phyloP scores from a whole-genome alignment of 2,329 filamentous ascomycete species.

The Pseudogymnoascus sp. region DNA sequence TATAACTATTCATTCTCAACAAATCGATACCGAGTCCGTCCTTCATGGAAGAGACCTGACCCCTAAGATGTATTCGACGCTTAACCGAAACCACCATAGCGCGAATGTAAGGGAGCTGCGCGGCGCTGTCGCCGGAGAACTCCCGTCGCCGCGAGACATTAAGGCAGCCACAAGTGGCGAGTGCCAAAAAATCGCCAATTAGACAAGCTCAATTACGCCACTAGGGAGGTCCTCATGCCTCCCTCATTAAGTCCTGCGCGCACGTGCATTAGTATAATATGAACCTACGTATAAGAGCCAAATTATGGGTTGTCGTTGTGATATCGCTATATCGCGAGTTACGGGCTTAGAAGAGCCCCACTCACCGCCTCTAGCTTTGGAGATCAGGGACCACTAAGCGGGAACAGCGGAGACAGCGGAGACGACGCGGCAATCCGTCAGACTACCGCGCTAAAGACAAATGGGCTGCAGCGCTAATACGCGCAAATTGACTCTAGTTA shows the following conservation, averaged over 20 bases:
- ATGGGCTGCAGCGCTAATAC: not conserved
- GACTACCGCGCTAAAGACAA: not conserved
- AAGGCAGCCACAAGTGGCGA: too few species aligned
- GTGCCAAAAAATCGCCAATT: too few species aligned
- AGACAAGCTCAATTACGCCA: too few species aligned
- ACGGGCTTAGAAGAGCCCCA: not conserved
- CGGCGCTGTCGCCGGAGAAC: too few species aligned
- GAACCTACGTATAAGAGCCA: not conserved
- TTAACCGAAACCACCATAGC: too few species aligned
- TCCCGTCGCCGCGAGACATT: too few species aligned
- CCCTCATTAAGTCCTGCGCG: too few species aligned
- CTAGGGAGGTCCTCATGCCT: too few species aligned
- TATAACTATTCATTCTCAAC: not conserved
- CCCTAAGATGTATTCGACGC: too few species aligned
- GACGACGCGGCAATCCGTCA: not conserved
- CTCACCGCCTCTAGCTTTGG: not conserved
- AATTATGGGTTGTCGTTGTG: not conserved
- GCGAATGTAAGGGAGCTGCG: too few species aligned
- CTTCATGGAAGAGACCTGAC: too few species aligned
- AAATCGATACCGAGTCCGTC: too few species aligned
- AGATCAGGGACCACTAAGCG: not conserved
- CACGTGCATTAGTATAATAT: not conserved
- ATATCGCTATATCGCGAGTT: not conserved
- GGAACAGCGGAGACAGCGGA: not conserved
- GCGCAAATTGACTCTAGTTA: not conserved